A percentile compares a stretch with the other conserved stretches of the same genome.
Conservation (phyloP, 495 filamentous ascomycete genomes). For the Elaphomyces granulatus region DNA sequence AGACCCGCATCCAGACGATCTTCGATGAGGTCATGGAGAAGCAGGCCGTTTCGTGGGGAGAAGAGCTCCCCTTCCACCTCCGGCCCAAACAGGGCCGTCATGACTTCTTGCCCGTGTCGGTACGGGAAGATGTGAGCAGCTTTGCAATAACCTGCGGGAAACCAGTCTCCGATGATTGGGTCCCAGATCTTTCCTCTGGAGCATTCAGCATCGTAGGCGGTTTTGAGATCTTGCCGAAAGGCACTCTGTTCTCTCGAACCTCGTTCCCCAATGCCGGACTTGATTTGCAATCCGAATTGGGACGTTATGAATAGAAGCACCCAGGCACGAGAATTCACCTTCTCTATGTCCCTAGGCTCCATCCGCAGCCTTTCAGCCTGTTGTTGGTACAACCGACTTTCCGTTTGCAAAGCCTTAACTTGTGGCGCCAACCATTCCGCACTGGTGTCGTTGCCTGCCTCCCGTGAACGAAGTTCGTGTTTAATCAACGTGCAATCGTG, state of each 20-base stretch:
- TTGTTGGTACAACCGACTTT: background rate
- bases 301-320: slow-evolving; percentile 5
- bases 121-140: slow-evolving; percentile 7
- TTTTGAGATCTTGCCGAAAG: slow-evolving; percentile 4
- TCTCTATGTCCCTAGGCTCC: too few species aligned
- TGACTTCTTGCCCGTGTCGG: slow-evolving; percentile 5
- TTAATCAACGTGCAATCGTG: too few species aligned
- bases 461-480: background rate
- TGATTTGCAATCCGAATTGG: slow-evolving; percentile 1
- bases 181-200: too few species aligned
- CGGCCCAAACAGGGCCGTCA: slow-evolving; percentile 9
- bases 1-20: slow-evolving; percentile 7
- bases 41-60: slow-evolving; percentile 5
- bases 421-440: too few species aligned
- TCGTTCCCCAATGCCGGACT: slow-evolving; percentile 2
- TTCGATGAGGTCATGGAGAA: slow-evolving; percentile 4
- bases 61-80: slow-evolving; percentile 5
- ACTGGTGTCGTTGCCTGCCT: too few species aligned
- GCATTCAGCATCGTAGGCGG: background rate
- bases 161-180: slow-evolving; percentile 5
- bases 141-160: background rate
- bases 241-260: background rate
- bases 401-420: slow-evolving; percentile 1
- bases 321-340: too few species aligned
- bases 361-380: slow-evolving; percentile 1